Evolutionary conservation across 192 early-diverging fungal species (phyloP).

Genomic region (Cetraspora pellucida): DNA sequence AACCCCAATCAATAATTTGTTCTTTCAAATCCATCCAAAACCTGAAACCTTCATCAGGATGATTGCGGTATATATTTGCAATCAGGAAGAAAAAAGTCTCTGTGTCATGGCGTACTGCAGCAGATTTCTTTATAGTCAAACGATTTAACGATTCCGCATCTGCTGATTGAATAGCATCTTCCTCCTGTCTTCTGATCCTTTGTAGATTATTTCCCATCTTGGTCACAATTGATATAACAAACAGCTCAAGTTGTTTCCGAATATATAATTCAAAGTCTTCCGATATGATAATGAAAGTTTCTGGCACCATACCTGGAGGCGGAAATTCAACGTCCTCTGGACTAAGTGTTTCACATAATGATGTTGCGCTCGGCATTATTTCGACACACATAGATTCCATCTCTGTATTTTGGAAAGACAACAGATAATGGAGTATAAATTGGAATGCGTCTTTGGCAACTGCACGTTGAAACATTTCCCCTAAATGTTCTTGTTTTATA

Average conservation of each 20-base stretch:
- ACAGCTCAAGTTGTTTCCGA: slow-evolving; percentile 31
- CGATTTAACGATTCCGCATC: not conserved
- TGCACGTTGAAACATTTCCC: slow-evolving; percentile 56
- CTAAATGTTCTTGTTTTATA: slow-evolving; percentile 45
- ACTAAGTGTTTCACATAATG: slow-evolving; percentile 7
- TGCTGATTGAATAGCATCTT: slow-evolving; percentile 53
- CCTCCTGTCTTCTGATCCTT: slow-evolving; percentile 69
- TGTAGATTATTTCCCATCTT: slow-evolving; percentile 60
- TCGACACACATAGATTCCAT: not conserved
- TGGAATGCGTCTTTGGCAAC: slow-evolving; percentile 59
- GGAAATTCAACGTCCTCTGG: slow-evolving; percentile 17
- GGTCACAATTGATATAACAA: slow-evolving; percentile 46
- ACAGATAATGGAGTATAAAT: slow-evolving; percentile 66
- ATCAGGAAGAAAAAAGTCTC: slow-evolving; percentile 77
- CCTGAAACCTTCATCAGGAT: slow-evolving; percentile 71
- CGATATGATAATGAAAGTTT: slow-evolving; percentile 15
- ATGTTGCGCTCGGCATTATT: not conserved
- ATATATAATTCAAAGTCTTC: slow-evolving; percentile 36
- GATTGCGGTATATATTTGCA: slow-evolving; percentile 71
- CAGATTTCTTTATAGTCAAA: slow-evolving; percentile 11
- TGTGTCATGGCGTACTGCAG: slow-evolving; percentile 52
- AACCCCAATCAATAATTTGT: slow-evolving; percentile 68
- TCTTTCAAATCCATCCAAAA: slow-evolving; percentile 69
- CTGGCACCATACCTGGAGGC: not conserved
- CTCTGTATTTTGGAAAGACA: slow-evolving; percentile 49